Base-by-base conservation (phyloP, 345 rosid genomes). In the Murraya paniculata region DNA sequence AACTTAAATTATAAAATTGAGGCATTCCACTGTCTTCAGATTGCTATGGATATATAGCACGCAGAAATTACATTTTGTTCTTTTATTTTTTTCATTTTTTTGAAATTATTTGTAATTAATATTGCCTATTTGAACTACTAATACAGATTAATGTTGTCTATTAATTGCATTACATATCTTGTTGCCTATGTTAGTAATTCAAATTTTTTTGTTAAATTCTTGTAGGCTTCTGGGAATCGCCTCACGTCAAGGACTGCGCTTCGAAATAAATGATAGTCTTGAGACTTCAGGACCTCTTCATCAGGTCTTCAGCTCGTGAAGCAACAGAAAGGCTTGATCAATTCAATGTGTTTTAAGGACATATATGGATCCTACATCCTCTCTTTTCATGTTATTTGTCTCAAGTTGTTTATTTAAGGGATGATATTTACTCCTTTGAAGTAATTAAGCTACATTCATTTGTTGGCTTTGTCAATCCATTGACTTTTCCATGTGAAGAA, bases 211-310 rank as follows among this genome's bases (percentile, higher is more conserved):
- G 8, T 25, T 19, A 16, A 22, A 65, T 70, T 73, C 13, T 22
- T 19, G 69, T 83, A 90, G 94, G 85, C 68, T 64, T 65, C 85
- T 33, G 88, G 79, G 83, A 89, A 86, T 83, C 88, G 76, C 68
- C 80, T 85, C 66, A 69, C 68, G 85, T 70, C 88, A 75, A 84
- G 87, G 88, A 61, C 87, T 24, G 76, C 85, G 58, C 57, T 82
- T 5, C 74, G 68, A 60, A 77, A 89, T 76, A 87, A 87, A 64
- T 82, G 86, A 89, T 73, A 56, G 73, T 56, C 72, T 73, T 78
- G 84, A 66, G 55, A 35, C 55, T 76, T 69, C 80, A 77, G 71
- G 71, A 66, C 66, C 55, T 16, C 13, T 70, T 36, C 30, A 7
- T 70, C 64, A 73, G 55, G 41, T 76, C 53, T 65, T 45, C 74